phyloP scores from a whole-genome alignment of 495 filamentous ascomycete genomes.

The Parmelia sp. region DNA sequence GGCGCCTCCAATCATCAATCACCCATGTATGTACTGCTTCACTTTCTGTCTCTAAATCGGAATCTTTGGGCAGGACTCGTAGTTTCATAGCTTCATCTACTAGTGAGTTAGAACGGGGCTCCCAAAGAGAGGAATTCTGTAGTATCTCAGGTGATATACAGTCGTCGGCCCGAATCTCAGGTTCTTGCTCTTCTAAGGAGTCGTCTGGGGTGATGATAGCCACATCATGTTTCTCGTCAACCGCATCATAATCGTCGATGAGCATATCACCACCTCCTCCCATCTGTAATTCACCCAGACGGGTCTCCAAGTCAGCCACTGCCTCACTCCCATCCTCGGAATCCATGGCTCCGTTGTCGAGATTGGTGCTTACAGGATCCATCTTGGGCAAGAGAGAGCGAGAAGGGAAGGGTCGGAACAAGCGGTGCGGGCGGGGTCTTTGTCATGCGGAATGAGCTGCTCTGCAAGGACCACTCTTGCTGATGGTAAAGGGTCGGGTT shows the following conservation, averaged over 20 bases:
- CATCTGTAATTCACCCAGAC: conserved; percentile 55
- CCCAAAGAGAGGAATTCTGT: not conserved
- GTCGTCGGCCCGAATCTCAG: conserved; percentile 60
- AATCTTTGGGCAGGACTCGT: conserved; percentile 62
- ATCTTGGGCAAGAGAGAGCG: conserved; percentile 20
- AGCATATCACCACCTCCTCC: conserved; percentile 63
- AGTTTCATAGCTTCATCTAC: conserved; percentile 80
- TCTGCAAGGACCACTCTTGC: not conserved
- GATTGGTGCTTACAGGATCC: conserved; percentile 31
- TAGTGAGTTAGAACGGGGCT: conserved; percentile 20
- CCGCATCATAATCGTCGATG: conserved; percentile 59
- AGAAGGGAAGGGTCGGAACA: conserved; percentile 9
- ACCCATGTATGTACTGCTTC: conserved; percentile 77
- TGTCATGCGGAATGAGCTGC: conserved; percentile 12
- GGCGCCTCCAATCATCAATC: conserved; percentile 69
- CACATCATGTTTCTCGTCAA: conserved; percentile 73
- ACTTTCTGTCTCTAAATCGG: conserved; percentile 63
- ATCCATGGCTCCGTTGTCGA: conserved; percentile 22
- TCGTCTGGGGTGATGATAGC: conserved; percentile 74
- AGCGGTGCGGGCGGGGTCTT: conserved; percentile 9
- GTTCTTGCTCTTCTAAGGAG: conserved; percentile 46
- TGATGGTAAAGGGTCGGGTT: not conserved
- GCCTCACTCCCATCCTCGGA: conserved; percentile 15
- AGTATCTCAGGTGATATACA: conserved; percentile 43
- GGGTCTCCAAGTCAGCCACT: conserved; percentile 29